Base-by-base conservation (phyloP, 1,139 yeast genomes). In the Blastobotrys buckinghamii region DNA sequence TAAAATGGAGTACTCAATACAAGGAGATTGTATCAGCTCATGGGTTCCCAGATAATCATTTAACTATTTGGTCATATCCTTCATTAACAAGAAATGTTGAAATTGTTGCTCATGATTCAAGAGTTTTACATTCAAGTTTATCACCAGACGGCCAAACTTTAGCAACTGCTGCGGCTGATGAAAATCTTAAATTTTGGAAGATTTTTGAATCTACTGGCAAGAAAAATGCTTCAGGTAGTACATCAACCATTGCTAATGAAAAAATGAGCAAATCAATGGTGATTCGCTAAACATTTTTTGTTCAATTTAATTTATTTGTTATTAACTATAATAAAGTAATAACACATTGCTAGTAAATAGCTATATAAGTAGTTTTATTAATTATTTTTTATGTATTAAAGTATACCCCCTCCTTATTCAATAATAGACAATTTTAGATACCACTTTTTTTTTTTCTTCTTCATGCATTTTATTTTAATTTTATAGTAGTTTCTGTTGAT, bases 141-240 rank as follows among this genome's bases (percentile, higher is more conserved):
- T 86, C 96, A 42, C 97, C 97, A 7, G 97, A 92, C 65, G 86
- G 84, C 24, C 78, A 86, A 49, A 87, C 95, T 0, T 70, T 90
- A 51, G 98, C 97, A 1, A 92, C 98, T 0, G 89, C 92, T 47
- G 95, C 97, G 1, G 95, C 96, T 6, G 98, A 94, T 68, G 99
- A 94, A 66, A 92, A 90, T 67, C 76, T 94, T 61, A 92, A 92
- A 70, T 92, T 94, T 70, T 94, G 96, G 94, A 84, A 87, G 58
- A 75, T 94, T 27, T 92, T 89, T 67, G 97, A 90, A 59, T 60
- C 70, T 50, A 68, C 69, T 55, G 75, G 75, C 50, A 64, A 68
- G 47, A 64, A 65, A 49, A 58, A 53, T 32, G 53, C 56, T 39
- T 4, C 6, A 5, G 38, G 38, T 17, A 59, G 60, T 26, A 51